phyloP scores from a whole-genome alignment of 2,329 filamentous ascomycete species.

The Nemania abortiva region DNA sequence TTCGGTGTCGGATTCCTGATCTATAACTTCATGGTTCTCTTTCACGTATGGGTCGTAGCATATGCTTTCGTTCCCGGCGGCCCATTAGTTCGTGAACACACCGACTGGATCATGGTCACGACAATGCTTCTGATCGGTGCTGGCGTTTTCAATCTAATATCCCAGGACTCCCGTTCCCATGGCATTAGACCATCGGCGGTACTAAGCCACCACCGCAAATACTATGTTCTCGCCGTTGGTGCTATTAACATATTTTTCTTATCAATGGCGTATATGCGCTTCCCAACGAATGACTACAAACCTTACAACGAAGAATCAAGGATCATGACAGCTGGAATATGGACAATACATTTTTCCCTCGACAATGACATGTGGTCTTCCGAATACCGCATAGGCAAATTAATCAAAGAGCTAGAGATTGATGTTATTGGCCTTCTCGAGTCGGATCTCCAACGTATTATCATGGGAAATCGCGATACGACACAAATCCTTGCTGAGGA shows the following conservation, averaged over 20 bases:
- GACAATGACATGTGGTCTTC: slow-evolving; percentile 99
- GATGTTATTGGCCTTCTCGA: slow-evolving; percentile 96
- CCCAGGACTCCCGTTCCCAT: slow-evolving; percentile 60
- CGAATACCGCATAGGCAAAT: slow-evolving; percentile 90
- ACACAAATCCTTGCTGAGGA: slow-evolving; percentile 97
- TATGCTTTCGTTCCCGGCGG: slow-evolving; percentile 98
- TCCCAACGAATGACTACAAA: slow-evolving; percentile 91
- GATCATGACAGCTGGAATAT: slow-evolving; percentile 92
- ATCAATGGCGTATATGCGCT: slow-evolving; percentile 85
- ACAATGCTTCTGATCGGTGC: slow-evolving; percentile 88
- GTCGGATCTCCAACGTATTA: slow-evolving; percentile 93
- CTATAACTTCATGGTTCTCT: slow-evolving; percentile 95
- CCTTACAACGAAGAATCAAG: slow-evolving; percentile 91
- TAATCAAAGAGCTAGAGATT: slow-evolving; percentile 94
- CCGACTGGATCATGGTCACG: slow-evolving; percentile 92
- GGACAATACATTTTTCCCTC: slow-evolving; percentile 97
- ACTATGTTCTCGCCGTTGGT: slow-evolving; percentile 70
- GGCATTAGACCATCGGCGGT: slow-evolving; percentile 52
- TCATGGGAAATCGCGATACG: slow-evolving; percentile 98
- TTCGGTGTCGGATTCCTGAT: slow-evolving; percentile 91
- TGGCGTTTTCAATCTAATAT: slow-evolving; percentile 81
- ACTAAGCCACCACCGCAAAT: slow-evolving; percentile 62
- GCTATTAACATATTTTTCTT: slow-evolving; percentile 83
- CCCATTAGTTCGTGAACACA: slow-evolving; percentile 90
- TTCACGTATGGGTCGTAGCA: slow-evolving; percentile 98